Conservation (phyloP, 805 yeast species). For the Saccharomycopsis oosterbeekiorum region DNA sequence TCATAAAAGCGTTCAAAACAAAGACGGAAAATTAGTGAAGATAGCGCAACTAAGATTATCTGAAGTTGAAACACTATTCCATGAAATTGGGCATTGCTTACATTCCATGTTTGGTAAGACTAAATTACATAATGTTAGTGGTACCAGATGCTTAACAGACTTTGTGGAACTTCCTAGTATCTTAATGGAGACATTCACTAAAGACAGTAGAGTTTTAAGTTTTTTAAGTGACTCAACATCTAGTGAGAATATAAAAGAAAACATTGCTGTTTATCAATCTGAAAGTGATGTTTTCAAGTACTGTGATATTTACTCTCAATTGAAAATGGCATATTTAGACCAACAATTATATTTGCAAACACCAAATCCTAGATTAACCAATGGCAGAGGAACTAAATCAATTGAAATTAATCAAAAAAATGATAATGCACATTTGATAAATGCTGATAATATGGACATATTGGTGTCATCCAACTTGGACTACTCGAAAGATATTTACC, state of each 20-base stretch:
- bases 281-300: slow-evolving; percentile 46
- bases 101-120: slow-evolving; percentile 96
- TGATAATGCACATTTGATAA: slow-evolving; percentile 10
- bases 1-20: slow-evolving; percentile 30
- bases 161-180: slow-evolving; percentile 95
- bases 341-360: slow-evolving; percentile 56
- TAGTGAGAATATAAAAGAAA: slow-evolving; percentile 1
- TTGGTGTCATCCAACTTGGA: slow-evolving; percentile 6
- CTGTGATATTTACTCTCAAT: slow-evolving; percentile 77
- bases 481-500: slow-evolving; percentile 37
- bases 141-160: slow-evolving; percentile 92
- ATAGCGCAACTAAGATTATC: slow-evolving; percentile 55
- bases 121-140: slow-evolving; percentile 79
- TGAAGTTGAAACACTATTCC: slow-evolving; percentile 91
- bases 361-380: slow-evolving; percentile 13
- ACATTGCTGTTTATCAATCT: slow-evolving; percentile 30
- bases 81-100: slow-evolving; percentile 99
- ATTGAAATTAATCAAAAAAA: neutral
- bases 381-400: neutral
- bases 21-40: slow-evolving; percentile 23
- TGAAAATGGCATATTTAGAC: slow-evolving; percentile 83
- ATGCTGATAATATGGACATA: slow-evolving; percentile 12
- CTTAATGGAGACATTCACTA: slow-evolving; percentile 89
- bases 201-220: slow-evolving; percentile 64
- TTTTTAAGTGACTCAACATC: slow-evolving; percentile 43